Percentiles rank a stretch among this genome's conserved stretches.
phyloP scores from a whole-genome alignment of 495 filamentous ascomycete genomes.

The Ascobolus immersus region DNA sequence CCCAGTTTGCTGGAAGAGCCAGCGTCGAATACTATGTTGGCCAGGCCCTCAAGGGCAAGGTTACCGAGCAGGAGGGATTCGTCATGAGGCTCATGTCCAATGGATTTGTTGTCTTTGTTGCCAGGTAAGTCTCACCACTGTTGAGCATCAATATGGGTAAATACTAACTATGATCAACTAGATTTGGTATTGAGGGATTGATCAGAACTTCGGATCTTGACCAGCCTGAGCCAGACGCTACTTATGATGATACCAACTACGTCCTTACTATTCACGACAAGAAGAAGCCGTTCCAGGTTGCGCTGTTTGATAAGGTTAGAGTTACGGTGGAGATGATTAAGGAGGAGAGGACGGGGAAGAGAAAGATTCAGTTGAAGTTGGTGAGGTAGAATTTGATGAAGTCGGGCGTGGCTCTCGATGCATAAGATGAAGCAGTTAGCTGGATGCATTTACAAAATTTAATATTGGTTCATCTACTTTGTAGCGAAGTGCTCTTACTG shows the following conservation, averaged over 20 bases:
- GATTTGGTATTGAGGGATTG: slow-evolving; percentile 82
- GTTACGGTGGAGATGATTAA: slow-evolving; percentile 76
- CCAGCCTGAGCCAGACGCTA: slow-evolving; percentile 36
- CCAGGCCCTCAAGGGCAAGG: slow-evolving; percentile 67
- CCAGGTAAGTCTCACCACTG: too few species aligned
- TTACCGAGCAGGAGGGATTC: slow-evolving; percentile 63
- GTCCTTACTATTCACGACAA: slow-evolving; percentile 24
- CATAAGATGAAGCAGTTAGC: too few species aligned
- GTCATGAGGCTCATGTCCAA: slow-evolving; percentile 94
- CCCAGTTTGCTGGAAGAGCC: slow-evolving; percentile 77
- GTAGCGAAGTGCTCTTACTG: too few species aligned
- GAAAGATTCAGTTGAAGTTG: slow-evolving; percentile 52
- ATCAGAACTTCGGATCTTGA: slow-evolving; percentile 62
- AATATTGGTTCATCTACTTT: too few species aligned
- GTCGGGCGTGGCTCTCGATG: too few species aligned
- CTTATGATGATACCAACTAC: slow-evolving; percentile 67
- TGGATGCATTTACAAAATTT: too few species aligned
- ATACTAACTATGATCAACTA: too few species aligned
- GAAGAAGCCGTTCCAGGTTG: slow-evolving; percentile 32
- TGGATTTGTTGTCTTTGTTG: slow-evolving; percentile 84
- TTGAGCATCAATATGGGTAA: too few species aligned
- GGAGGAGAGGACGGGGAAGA: slow-evolving; percentile 83
- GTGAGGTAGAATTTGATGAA: too few species aligned
- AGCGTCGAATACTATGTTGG: slow-evolving; percentile 94
- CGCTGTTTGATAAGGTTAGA: slow-evolving; percentile 69